Evolutionary conservation across 176 grass and related monocot genomes (phyloP), one percentile per base, ranked within the genome.

Genomic region (Avena atlantica): DNA sequence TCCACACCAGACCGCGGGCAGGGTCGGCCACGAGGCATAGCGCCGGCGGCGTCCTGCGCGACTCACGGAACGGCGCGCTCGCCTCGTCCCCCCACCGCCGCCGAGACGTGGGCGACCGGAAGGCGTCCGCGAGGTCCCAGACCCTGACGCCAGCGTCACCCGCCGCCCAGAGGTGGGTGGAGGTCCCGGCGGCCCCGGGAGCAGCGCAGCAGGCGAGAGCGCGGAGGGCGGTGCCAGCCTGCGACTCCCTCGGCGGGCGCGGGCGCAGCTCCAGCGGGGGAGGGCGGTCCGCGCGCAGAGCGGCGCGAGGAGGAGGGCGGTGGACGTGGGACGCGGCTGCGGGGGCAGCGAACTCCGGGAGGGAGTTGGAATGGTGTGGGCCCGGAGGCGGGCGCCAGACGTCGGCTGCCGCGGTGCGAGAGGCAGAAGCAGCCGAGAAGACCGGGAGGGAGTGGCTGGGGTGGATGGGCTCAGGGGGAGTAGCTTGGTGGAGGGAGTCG

Each of bases 201-300:
- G 83, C 70, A 21, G 77, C 69, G n/a, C 63, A 89, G 89, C 75
- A 89, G 44, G 83, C 92, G 57, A 97, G 86, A 29, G 78, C 75
- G 40, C 88, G 79, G 87, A 97, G 92, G 45, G 84, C 75, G 13
- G 71, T 84, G 17, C 81, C 84, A 3, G 73, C 58, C 91, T 94
- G 92, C 1, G 92, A 92, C 52, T 92, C 95, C 59, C 90, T 89
- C 10, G 86, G 53, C 16, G 95, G 95, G 10, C 92, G 91, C 17
- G 95, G 90, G 14, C 92, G 95, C 44, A 97, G 76, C 51, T 91
- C 92, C 81, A 97, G 91, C 36, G 95, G 86, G 12, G 91, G 81
- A 4, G 95, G 95, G 25, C 90, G 84, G 36, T 45, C 79, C 2
- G 31, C 51, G 74, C 93, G 56, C 16, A 94, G 64, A 2, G 81